Conservation (phyloP, 2,329 filamentous ascomycete species). For the Albophoma yamanashiensis region DNA sequence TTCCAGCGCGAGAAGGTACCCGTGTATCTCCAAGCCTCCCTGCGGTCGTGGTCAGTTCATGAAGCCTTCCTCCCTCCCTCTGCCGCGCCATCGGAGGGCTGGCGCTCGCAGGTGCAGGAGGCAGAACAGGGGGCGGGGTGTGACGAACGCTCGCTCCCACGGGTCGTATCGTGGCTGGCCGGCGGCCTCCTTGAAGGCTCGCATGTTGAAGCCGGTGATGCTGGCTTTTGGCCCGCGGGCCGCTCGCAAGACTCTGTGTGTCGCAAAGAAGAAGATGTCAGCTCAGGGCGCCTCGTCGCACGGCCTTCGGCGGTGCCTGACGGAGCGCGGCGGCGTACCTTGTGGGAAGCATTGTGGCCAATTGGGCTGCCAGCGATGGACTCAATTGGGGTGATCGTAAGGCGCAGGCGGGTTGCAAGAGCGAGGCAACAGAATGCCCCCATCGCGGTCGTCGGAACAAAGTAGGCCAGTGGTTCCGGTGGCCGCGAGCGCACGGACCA, state of each 20-base stretch:
- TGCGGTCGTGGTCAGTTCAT: constrained; percentile 24
- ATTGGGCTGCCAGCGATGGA: constrained; percentile 1
- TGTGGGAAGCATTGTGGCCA: constrained; percentile 26
- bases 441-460: constrained; percentile 10
- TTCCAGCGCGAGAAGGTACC: constrained; percentile 83
- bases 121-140: background rate
- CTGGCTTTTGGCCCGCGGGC: constrained; percentile 50
- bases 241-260: constrained; percentile 37
- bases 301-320: background rate
- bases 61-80: background rate
- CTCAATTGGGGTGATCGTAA: background rate
- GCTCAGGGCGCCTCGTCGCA: background rate
- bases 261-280: constrained; percentile 3
- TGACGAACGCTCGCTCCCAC: constrained; percentile 52
- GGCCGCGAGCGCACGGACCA: constrained; percentile 9
- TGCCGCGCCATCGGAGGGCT: background rate
- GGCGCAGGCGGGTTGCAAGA: background rate
- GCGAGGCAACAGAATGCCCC: constrained; percentile 1
- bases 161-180: constrained; percentile 53
- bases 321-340: constrained; percentile 15
- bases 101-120: background rate
- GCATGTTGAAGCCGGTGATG: constrained; percentile 87
- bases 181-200: constrained; percentile 64
- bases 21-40: constrained; percentile 90
- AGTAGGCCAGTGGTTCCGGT: constrained; percentile 5